These are phyloP conservation scores for Diaporthe destruens DNA, from an alignment of 2,329 filamentous ascomycete genomes.

Conservation along the genomic window DNA sequence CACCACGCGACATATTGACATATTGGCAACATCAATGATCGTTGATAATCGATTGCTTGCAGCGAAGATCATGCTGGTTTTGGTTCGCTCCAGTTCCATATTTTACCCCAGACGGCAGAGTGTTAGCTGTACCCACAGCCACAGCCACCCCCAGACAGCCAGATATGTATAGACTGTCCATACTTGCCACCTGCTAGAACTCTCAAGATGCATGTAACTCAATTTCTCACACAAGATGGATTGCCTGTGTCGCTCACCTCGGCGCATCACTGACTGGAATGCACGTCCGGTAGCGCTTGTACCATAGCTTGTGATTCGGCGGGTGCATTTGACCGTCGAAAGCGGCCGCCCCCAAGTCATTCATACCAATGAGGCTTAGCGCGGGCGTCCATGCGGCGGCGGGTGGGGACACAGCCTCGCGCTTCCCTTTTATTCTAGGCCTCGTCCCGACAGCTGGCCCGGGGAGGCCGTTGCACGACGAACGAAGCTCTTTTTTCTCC, in stretches of 20 bases:
- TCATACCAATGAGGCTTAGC: slow-evolving; percentile 15
- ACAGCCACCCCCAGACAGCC: too few relatives aligned
- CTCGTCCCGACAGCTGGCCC: slow-evolving; percentile 25
- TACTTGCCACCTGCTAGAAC: neutral
- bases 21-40: neutral
- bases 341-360: neutral
- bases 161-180: neutral
- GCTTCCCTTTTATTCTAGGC: slow-evolving; percentile 17
- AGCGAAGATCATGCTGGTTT: slow-evolving; percentile 26
- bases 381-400: slow-evolving; percentile 7
- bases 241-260: neutral
- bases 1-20: neutral
- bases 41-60: slow-evolving; percentile 1
- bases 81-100: neutral
- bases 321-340: slow-evolving; percentile 11
- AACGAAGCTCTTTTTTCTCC: neutral
- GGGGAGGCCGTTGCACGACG: neutral
- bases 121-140: slow-evolving; percentile 9
- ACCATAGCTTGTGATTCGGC: neutral
- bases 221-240: neutral
- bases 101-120: slow-evolving; percentile 29
- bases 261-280: neutral
- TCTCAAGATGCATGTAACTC: neutral
- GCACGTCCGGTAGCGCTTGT: neutral
- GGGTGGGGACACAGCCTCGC: slow-evolving; percentile 30